Percentiles rank a stretch among this genome's conserved stretches.
Conservation (phyloP, 2,329 filamentous ascomycete species). For the Colletotrichum trifolii region DNA sequence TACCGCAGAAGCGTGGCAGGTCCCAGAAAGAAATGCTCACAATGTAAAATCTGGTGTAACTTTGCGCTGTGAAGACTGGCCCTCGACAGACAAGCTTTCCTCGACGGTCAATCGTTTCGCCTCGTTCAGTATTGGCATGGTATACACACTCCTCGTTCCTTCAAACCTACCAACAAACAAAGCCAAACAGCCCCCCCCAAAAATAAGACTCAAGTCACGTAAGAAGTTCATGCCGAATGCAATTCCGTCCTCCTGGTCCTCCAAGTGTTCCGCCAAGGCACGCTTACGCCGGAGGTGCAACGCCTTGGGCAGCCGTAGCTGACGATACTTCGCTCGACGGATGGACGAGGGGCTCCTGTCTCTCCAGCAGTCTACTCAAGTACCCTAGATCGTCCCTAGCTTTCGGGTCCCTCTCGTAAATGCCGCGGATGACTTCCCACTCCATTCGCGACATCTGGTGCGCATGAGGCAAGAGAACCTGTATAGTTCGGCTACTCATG, state of each 20-base stretch:
- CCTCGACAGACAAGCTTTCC: no score
- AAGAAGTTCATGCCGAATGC: neutral
- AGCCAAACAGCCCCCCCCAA: neutral
- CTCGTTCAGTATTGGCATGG: no score
- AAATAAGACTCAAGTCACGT: neutral
- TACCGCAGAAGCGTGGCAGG: no score
- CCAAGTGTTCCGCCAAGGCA: neutral
- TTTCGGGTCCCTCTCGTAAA: slow-evolving; percentile 73
- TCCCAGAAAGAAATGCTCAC: no score
- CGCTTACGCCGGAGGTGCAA: slow-evolving; percentile 30
- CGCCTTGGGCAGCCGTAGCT: slow-evolving; percentile 22
- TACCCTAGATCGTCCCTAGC: slow-evolving; percentile 72
- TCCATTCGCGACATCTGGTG: slow-evolving; percentile 76
- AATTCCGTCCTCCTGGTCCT: neutral
- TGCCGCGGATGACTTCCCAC: slow-evolving; percentile 77
- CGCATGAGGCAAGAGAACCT: slow-evolving; percentile 76
- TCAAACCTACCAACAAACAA: no score
- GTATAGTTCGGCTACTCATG: slow-evolving; percentile 72
- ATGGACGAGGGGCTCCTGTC: slow-evolving; percentile 43
- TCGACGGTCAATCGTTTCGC: no score
- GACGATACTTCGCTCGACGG: slow-evolving; percentile 19
- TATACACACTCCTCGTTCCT: no score
- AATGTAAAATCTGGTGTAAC: no score
- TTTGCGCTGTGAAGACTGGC: no score
- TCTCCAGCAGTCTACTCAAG: slow-evolving; percentile 66